These are phyloP conservation scores for Epichloe hybrida DNA, from an alignment of 2,329 filamentous ascomycete species.

Conservation along the genomic window DNA sequence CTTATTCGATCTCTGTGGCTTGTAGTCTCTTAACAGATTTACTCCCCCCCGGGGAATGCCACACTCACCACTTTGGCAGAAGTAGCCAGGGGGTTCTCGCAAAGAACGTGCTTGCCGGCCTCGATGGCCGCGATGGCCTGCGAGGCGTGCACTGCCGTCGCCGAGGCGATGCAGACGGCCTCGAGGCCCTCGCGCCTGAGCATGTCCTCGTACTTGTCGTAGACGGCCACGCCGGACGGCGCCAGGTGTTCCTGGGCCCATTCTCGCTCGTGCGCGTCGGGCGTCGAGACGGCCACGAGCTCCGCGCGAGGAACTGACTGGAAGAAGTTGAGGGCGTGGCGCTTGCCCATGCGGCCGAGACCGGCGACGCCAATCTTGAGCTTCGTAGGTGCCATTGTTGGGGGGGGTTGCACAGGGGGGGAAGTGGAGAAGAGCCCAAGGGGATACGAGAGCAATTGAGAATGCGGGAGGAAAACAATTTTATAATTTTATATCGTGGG, in stretches of 20 bases:
- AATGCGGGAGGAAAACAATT: background rate
- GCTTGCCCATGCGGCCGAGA: constrained; percentile 38
- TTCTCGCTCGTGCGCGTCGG: constrained; percentile 27
- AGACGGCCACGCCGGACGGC: constrained; percentile 29
- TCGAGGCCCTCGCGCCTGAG: constrained; percentile 23
- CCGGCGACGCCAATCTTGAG: constrained; percentile 33
- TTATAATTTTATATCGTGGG: background rate
- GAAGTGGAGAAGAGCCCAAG: background rate
- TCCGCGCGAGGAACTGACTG: constrained; percentile 31
- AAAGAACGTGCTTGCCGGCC: constrained; percentile 40
- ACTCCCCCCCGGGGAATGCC: no score
- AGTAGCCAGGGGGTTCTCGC: constrained; percentile 48
- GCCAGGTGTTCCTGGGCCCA: constrained; percentile 31
- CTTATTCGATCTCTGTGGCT: background rate
- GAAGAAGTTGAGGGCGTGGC: constrained; percentile 36
- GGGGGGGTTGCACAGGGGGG: background rate
- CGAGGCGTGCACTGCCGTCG: constrained; percentile 41
- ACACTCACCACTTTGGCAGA: constrained; percentile 42
- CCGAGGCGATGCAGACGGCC: constrained; percentile 26
- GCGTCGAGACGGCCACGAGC: constrained; percentile 35
- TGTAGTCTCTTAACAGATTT: no score
- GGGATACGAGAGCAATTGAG: background rate
- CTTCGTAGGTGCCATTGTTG: constrained; percentile 13
- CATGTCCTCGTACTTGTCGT: constrained; percentile 33
- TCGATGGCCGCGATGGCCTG: constrained; percentile 42